Conservation (phyloP, 208 protist species). For the Acanthamoeba culbertsoni region DNA sequence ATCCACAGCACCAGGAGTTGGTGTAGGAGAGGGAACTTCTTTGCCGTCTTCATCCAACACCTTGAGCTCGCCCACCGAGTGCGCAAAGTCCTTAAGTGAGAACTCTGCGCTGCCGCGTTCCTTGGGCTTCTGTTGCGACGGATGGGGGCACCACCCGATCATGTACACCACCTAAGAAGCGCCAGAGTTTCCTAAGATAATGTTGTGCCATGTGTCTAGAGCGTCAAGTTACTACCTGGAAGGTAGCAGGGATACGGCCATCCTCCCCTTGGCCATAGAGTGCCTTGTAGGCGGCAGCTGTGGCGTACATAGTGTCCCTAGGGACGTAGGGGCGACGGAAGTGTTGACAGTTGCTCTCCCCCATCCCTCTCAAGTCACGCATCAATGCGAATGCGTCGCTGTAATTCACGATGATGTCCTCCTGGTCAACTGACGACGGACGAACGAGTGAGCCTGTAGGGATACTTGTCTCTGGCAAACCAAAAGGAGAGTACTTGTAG, state of each 20-base stretch:
- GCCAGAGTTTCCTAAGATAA: too few species aligned
- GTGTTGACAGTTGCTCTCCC: conserved; percentile 46
- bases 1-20: too few species aligned
- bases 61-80: conserved; percentile 24
- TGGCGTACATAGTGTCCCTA: background rate
- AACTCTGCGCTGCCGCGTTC: conserved; percentile 1
- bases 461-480: background rate
- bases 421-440: conserved; percentile 1
- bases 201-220: background rate
- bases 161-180: conserved; percentile 60
- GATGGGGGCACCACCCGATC: conserved; percentile 53
- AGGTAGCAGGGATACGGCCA: conserved; percentile 55
- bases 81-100: conserved; percentile 38
- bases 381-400: conserved; percentile 57
- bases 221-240: background rate
- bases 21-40: background rate
- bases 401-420: conserved; percentile 22
- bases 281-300: background rate
- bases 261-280: conserved; percentile 50
- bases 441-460: background rate
- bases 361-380: conserved; percentile 51
- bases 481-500: background rate
- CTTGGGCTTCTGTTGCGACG: conserved; percentile 37
- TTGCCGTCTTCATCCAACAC: conserved; percentile 13
- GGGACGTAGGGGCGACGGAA: background rate